Conservation (phyloP, 2,329 filamentous ascomycete species). For the Aspergillus carbonarius region DNA sequence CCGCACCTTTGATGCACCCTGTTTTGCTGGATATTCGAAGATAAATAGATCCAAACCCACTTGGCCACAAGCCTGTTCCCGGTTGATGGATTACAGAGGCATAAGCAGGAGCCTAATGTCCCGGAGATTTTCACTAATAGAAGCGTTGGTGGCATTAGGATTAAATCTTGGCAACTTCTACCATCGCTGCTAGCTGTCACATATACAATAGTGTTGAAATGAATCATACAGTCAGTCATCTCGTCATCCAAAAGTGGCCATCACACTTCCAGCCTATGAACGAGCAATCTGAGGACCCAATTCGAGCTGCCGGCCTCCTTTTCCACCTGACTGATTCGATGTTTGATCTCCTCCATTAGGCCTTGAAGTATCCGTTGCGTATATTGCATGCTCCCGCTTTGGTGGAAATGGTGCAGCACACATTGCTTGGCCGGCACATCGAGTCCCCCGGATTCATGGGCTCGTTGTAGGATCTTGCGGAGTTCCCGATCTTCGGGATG, state of each 20-base stretch:
- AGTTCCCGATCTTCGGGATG: background rate
- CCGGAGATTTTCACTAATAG: too few relatives aligned
- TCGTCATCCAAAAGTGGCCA: too few relatives aligned
- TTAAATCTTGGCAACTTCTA: too few relatives aligned
- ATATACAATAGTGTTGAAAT: too few relatives aligned
- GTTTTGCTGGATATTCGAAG: too few relatives aligned
- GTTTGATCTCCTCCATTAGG: slow-evolving; percentile 2
- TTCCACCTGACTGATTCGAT: background rate
- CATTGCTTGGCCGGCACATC: background rate
- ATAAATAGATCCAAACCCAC: background rate
- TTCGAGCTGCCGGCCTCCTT: background rate
- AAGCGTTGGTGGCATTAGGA: too few relatives aligned
- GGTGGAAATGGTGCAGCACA: background rate
- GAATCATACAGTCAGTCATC: background rate
- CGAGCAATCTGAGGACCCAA: slow-evolving; percentile 7
- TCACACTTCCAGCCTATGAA: slow-evolving; percentile 1
- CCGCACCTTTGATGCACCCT: background rate
- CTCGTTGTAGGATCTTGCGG: background rate
- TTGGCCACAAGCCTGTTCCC: too few relatives aligned
- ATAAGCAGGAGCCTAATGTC: too few relatives aligned
- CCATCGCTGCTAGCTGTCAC: too few relatives aligned
- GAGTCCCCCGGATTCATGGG: background rate
- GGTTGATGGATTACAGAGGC: too few relatives aligned
- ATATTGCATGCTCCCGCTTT: slow-evolving; percentile 4
- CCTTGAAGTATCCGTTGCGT: background rate